Conservation (phyloP, 2,329 filamentous ascomycete genomes). For the Ceratocystis smalleyi region DNA sequence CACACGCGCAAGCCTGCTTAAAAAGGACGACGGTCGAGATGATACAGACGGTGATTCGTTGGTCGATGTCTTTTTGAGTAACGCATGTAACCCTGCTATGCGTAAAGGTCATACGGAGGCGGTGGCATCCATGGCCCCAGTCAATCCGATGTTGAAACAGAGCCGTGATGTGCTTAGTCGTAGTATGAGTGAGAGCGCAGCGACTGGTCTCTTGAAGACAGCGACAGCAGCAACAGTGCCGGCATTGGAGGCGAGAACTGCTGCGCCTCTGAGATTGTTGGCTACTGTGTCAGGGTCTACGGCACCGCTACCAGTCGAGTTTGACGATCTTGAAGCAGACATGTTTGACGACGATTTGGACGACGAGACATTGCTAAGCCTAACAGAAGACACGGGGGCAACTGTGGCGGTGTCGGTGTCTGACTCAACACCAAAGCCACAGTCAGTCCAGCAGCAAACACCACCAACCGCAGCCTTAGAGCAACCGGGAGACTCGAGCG, state of each 20-base stretch:
- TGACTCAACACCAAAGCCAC: neutral
- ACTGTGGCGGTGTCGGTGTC: slow-evolving; percentile 14
- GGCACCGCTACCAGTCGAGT: slow-evolving; percentile 7
- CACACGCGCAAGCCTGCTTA: slow-evolving; percentile 11
- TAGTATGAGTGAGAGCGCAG: slow-evolving; percentile 11
- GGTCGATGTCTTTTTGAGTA: slow-evolving; percentile 16
- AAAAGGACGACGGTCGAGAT: neutral
- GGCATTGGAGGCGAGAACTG: neutral
- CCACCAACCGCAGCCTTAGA: neutral
- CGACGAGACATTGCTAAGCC: slow-evolving; percentile 10
- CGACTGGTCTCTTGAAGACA: neutral
- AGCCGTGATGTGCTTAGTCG: slow-evolving; percentile 4
- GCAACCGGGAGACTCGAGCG: slow-evolving; percentile 19
- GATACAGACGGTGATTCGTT: slow-evolving; percentile 7
- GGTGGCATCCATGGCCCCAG: neutral
- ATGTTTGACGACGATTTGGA: slow-evolving; percentile 17
- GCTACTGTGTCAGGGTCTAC: neutral
- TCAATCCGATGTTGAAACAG: neutral
- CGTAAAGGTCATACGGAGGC: slow-evolving; percentile 1
- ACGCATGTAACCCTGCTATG: slow-evolving; percentile 8
- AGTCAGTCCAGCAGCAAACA: neutral
- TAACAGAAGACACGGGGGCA: slow-evolving; percentile 6
- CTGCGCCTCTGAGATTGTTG: neutral
- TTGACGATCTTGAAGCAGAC: slow-evolving; percentile 16
- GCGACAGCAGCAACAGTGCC: neutral